Evolutionary conservation across 2,329 filamentous ascomycete genomes (phyloP), one percentile per base, ranked within the genome.

Genomic region (Epichloe sp.): DNA sequence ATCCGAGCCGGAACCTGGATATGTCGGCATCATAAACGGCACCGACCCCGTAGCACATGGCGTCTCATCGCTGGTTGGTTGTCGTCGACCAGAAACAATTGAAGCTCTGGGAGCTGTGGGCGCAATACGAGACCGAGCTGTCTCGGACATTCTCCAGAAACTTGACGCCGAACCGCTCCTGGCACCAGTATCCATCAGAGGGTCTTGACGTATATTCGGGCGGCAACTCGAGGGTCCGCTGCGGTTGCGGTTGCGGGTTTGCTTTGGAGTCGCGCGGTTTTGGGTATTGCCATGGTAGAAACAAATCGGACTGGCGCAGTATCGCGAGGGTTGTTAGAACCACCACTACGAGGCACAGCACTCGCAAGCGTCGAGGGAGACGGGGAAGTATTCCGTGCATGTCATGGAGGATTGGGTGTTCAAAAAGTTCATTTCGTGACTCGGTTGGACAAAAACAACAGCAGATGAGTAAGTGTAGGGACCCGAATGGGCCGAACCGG

Each of bases 81-180:
- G 52, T 54, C n/a, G 31, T 31, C 0, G 52, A 54, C 49, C 38
- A 41, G 42, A 54, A 54, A 40, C 52, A 54, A 43, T 57, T 59
- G 26, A 65, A 36, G 31, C 49, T 44, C 11, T 58, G 61, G n/a
- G 57, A 60, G 21, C 47, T 45, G 0, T 53, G 42, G 2, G 47
- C 53, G 55, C 61, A 63, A 52, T 60, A 62, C 43, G 57, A 54
- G 11, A 53, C 55, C 6, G 57, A 51, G 31, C 31, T 11, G 31
- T 31, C 31, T 11, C 31, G 31, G 4, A 11, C 31, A 11, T 31
- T 31, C 3, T 31, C 31, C 31, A 31, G 10, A 31, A 31, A 31
- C 31, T 31, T 31, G 31, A 31, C 31, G 31, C 31, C 31, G 31
- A 31, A 31, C 31, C 31, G 31, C 31, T 31, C 31, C 31, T 31